These are phyloP conservation scores for Gymnopus androsaceus DNA, from an alignment of 1,284 basidiomycete species.

Conservation along the genomic window DNA sequence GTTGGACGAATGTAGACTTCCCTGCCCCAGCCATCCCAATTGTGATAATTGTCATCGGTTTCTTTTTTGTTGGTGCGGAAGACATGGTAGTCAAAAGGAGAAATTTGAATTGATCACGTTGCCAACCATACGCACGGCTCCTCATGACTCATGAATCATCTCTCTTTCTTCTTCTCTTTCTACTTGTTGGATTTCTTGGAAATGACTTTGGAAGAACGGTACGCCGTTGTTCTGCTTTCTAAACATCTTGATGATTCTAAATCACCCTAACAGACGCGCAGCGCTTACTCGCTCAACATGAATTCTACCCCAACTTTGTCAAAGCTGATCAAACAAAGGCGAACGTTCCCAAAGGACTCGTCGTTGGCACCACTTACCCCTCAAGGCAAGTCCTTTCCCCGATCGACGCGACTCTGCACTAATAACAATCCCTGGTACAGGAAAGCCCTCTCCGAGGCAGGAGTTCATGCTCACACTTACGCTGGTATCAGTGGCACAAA, in stretches of 20 bases:
- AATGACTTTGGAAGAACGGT: not conserved
- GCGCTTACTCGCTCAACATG: too few relatives aligned
- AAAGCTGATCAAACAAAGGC: too few relatives aligned
- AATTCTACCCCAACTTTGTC: not conserved
- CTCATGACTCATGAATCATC: not conserved
- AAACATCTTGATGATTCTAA: not conserved
- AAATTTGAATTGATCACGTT: not conserved
- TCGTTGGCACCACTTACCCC: constrained; percentile 1
- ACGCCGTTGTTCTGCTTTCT: not conserved
- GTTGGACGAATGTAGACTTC: constrained; percentile 96
- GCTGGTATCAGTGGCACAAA: constrained; percentile 24
- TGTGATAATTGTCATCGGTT: constrained; percentile 82
- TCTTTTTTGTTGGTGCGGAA: constrained; percentile 26
- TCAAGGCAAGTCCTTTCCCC: constrained; percentile 1
- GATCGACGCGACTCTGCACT: too few relatives aligned
- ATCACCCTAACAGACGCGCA: not conserved
- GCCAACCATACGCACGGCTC: too few relatives aligned
- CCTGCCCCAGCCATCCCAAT: constrained; percentile 96
- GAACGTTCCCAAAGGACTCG: not conserved
- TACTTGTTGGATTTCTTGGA: too few relatives aligned
- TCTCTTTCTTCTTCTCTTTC: not conserved
- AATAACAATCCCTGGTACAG: constrained; percentile 2
- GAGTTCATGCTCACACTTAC: constrained; percentile 1
- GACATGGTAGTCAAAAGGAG: not conserved
- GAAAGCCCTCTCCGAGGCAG: not conserved